Evolutionary conservation across 805 yeast genomes (phyloP).

Genomic region (Suhomyces emberorum): DNA sequence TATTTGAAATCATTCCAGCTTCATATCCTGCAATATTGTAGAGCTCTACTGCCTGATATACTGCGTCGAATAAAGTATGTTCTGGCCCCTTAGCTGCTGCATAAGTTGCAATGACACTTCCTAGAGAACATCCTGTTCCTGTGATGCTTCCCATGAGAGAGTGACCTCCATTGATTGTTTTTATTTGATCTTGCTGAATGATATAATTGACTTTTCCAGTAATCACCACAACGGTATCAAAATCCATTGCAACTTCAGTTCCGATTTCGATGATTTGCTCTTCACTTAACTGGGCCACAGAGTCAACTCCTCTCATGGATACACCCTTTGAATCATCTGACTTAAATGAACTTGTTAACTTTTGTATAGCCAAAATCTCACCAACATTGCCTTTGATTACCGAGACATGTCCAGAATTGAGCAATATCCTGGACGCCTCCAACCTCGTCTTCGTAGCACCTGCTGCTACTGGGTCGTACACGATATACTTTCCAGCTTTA

Average conservation of each 20-base stretch:
- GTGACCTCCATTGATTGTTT: constrained; percentile 53
- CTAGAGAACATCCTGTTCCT: constrained; percentile 82
- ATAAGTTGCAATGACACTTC: constrained; percentile 63
- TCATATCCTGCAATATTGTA: constrained; percentile 61
- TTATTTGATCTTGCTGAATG: constrained; percentile 20
- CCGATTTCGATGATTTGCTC: constrained; percentile 40
- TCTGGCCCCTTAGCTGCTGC: constrained; percentile 38
- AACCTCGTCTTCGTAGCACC: constrained; percentile 71
- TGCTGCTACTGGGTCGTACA: constrained; percentile 91
- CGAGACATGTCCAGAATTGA: constrained; percentile 55
- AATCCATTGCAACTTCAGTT: constrained; percentile 45
- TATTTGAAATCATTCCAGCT: constrained; percentile 42
- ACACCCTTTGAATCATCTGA: constrained; percentile 1
- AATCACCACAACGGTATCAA: constrained; percentile 61
- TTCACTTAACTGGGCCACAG: constrained; percentile 23
- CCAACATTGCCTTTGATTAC: constrained; percentile 85
- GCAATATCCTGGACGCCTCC: constrained; percentile 42
- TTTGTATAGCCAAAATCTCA: constrained; percentile 67
- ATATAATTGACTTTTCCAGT: constrained; percentile 52
- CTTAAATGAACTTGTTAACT: constrained; percentile 22
- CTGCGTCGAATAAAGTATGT: constrained; percentile 40
- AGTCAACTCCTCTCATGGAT: constrained; percentile 74
- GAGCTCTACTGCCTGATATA: constrained; percentile 50
- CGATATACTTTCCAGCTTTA: constrained; percentile 52
- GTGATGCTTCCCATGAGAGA: constrained; percentile 64